A percentile compares a stretch with the other conserved stretches of the same genome.
Conservation (phyloP, 2,329 filamentous ascomycete species). For the Zasmidium citrigriseum region DNA sequence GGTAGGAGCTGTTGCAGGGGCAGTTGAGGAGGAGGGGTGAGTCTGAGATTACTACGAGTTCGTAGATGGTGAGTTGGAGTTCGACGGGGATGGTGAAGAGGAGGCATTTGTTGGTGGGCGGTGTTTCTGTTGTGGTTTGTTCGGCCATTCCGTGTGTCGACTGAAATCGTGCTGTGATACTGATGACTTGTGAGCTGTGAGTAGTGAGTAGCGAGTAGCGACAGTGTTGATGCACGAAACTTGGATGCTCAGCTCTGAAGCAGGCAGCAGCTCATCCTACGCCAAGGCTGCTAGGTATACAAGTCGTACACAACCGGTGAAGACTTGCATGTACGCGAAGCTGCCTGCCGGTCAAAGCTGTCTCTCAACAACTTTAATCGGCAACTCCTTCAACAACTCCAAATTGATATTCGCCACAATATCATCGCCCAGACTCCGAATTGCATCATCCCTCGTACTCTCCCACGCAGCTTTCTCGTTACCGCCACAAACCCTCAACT, state of each 20-base stretch:
- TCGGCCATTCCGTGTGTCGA: background rate
- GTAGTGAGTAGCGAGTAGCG: too few relatives aligned
- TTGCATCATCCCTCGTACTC: background rate
- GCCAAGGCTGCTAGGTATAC: too few relatives aligned
- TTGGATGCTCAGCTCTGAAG: background rate
- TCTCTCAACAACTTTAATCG: background rate
- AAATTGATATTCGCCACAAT: background rate
- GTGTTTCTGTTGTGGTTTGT: background rate
- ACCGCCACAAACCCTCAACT: background rate
- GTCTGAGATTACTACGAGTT: background rate
- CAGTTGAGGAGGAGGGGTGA: background rate
- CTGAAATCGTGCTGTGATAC: too few relatives aligned
- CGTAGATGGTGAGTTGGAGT: background rate
- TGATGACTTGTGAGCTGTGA: too few relatives aligned
- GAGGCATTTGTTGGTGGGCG: background rate
- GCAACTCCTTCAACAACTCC: background rate
- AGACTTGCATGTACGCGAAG: background rate
- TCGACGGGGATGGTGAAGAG: background rate
- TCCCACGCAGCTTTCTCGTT: background rate
- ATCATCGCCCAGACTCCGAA: background rate
- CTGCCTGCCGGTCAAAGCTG: background rate
- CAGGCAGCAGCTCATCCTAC: background rate
- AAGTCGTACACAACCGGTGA: background rate
- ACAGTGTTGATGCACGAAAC: background rate
- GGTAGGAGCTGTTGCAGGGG: background rate